Base-by-base conservation (phyloP, 805 yeast species). In the Barnettozyma californica region DNA sequence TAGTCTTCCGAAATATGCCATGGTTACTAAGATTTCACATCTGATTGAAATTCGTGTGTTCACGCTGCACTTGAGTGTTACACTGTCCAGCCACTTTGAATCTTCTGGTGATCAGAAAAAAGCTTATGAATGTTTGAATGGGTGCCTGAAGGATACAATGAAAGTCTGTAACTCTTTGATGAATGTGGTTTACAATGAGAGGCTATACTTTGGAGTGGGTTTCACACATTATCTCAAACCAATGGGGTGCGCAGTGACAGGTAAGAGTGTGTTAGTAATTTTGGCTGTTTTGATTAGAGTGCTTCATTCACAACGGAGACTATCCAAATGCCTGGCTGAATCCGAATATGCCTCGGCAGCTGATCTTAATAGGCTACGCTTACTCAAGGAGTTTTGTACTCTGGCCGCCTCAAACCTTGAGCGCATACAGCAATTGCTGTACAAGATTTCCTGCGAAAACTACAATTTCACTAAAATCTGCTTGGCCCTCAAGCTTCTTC, bases 181-280 rank as follows among this genome's bases (percentile, higher is more conserved):
- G 48, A 64, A 66, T 23, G 48, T 75, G 26, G 56, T 70, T 20
- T 54, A 53, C 33, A 65, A 68, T 44, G 62, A 68, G 48, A 51
- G 58, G 2, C 38, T 53, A 1, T 68, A 70, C 54, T 76, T 77
- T 56, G 79, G 75, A 2, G 55, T 59, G 1, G 71, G 74, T 0
- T 68, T 73, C 2, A 76, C 69, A 41, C 62, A 68, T 43, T 57
- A 71, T 9, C 44, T 78, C 29, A 76, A 70, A 47, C 80, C 82
- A 19, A 13, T 47, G 6, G 52, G 58, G 0, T 46, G 44, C n/a
- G 38, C 14, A 19, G 51, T 59, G 1, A 34, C 56, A 2, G 40
- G 46, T 1, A 57, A 46, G 34, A 45, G 60, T 2, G 29, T 51
- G 6, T 19, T 59, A 18, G 45, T 54, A 25, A 34, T 53, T 9